phyloP scores from a whole-genome alignment of 495 filamentous ascomycete species.

The Saxispiralis lemnorum region DNA sequence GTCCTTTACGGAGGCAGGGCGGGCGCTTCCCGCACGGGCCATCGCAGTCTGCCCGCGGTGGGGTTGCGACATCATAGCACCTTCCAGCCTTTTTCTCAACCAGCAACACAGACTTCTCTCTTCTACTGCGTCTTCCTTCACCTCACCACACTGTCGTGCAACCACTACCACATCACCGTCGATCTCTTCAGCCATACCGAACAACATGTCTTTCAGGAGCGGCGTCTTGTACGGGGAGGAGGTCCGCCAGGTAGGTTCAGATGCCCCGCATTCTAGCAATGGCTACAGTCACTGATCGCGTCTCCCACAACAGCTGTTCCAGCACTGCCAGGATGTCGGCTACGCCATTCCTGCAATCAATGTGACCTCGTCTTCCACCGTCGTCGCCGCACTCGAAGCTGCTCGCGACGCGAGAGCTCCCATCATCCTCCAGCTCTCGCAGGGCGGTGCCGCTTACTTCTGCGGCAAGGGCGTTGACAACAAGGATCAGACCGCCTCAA shows the following conservation, averaged over 20 bases:
- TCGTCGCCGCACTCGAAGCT: conserved; percentile 77
- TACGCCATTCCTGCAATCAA: conserved; percentile 91
- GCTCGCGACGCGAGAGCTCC: conserved; percentile 75
- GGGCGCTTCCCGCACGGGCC: too few species aligned
- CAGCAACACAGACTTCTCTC: too few species aligned
- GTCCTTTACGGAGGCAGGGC: too few species aligned
- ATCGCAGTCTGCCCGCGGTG: too few species aligned
- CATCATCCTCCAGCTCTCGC: conserved; percentile 77
- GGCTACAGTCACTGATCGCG: neutral
- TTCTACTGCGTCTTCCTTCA: too few species aligned
- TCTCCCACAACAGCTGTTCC: conserved; percentile 44
- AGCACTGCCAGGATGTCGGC: conserved; percentile 63
- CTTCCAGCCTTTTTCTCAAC: too few species aligned
- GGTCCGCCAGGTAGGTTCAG: conserved; percentile 34
- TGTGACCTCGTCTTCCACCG: conserved; percentile 83
- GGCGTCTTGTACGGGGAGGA: conserved; percentile 82
- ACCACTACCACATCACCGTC: too few species aligned
- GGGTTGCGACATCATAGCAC: too few species aligned
- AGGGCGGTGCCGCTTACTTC: conserved; percentile 90
- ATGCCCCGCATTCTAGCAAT: neutral
- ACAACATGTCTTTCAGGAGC: conserved; percentile 31
- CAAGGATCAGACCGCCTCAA: conserved; percentile 67
- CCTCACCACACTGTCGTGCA: too few species aligned
- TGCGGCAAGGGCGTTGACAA: conserved; percentile 86
- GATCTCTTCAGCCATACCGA: too few species aligned